Evolutionary conservation across 805 yeast species (phyloP).

Genomic region (Barnettozyma pratensis): DNA sequence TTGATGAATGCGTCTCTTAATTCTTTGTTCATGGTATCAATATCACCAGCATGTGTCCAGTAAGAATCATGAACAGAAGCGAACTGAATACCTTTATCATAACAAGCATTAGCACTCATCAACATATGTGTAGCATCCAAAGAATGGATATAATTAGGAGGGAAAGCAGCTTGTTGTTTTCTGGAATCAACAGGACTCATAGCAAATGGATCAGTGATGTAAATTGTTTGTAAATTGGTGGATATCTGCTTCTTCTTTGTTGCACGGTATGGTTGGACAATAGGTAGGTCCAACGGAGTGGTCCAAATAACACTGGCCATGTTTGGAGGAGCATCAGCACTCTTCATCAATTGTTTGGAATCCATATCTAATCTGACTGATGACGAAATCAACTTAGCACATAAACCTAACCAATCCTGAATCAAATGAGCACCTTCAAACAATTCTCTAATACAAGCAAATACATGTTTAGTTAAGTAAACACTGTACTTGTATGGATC

Average conservation of each 20-base stretch:
- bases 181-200: slow-evolving; percentile 78
- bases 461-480: slow-evolving; percentile 74
- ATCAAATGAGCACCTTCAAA: slow-evolving; percentile 91
- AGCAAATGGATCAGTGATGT: slow-evolving; percentile 81
- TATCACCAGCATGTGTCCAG: slow-evolving; percentile 94
- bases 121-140: slow-evolving; percentile 97
- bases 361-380: slow-evolving; percentile 67
- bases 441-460: slow-evolving; percentile 76
- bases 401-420: slow-evolving; percentile 92
- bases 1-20: slow-evolving; percentile 76
- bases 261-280: slow-evolving; percentile 93
- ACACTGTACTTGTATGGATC: slow-evolving; percentile 45
- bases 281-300: slow-evolving; percentile 89
- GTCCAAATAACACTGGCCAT: slow-evolving; percentile 96
- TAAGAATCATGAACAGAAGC: slow-evolving; percentile 97
- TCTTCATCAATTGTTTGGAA: slow-evolving; percentile 33
- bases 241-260: slow-evolving; percentile 56
- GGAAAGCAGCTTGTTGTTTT: slow-evolving; percentile 89
- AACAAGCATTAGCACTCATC: slow-evolving; percentile 76
- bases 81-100: slow-evolving; percentile 59
- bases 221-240: slow-evolving; percentile 88
- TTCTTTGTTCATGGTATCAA: slow-evolving; percentile 61
- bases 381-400: slow-evolving; percentile 75
- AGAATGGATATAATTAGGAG: slow-evolving; percentile 94
- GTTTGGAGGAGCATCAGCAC: slow-evolving; percentile 47